A percentile compares a stretch with the other conserved stretches of the same genome.
Conservation (phyloP, 345 rosid species). For the Sisymbrium altissimum region DNA sequence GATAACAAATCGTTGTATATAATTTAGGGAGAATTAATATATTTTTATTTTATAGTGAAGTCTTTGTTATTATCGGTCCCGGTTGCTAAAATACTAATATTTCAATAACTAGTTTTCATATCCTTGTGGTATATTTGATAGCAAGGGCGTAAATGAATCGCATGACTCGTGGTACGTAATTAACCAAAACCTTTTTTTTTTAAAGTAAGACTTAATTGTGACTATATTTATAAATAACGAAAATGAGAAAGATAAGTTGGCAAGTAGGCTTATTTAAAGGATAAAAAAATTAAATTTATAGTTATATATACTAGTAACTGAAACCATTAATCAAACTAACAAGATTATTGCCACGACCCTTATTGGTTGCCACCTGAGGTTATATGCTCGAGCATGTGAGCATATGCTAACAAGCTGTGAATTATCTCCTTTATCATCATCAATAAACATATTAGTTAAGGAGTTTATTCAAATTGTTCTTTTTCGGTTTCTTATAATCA, state of each 20-base stretch:
- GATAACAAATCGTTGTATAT: not conserved
- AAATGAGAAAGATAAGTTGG: not conserved
- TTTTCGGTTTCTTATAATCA: constrained; percentile 22
- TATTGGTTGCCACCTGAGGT: constrained; percentile 26
- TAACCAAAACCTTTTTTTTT: not conserved
- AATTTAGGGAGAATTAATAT: not conserved
- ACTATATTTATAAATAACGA: not conserved
- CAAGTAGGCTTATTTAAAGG: constrained; percentile 1
- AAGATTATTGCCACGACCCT: constrained; percentile 25
- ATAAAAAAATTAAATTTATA: too few relatives aligned
- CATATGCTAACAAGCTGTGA: constrained; percentile 33
- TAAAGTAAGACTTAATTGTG: too few relatives aligned
- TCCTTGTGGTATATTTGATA: not conserved
- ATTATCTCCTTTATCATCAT: constrained; percentile 26
- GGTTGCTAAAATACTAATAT: not conserved
- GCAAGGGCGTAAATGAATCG: not conserved
- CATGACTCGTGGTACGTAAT: not conserved
- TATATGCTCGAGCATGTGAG: constrained; percentile 29
- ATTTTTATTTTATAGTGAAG: too few relatives aligned
- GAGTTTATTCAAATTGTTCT: constrained; percentile 17
- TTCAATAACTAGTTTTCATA: not conserved
- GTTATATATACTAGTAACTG: not conserved
- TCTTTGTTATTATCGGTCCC: too few relatives aligned
- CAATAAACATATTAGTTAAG: constrained; percentile 19
- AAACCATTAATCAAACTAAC: constrained; percentile 6